A percentile compares a stretch with the other conserved stretches of the same genome.
Conservation (phyloP, 345 rosid genomes). For the Populus davidiana region DNA sequence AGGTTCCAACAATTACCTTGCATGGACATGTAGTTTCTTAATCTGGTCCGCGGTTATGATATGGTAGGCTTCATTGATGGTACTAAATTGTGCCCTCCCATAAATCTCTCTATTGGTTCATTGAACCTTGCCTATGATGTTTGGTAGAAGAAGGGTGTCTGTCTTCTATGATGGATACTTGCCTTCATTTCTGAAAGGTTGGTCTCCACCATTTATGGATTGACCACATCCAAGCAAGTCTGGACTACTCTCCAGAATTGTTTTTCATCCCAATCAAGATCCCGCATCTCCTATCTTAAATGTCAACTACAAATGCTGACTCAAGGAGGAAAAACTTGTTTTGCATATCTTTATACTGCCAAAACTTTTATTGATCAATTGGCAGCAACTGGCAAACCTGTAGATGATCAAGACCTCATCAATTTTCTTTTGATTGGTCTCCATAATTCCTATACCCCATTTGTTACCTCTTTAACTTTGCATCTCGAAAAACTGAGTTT, state of each 20-base stretch:
- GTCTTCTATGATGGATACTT: background rate
- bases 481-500: too few relatives aligned
- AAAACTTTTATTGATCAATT: too few relatives aligned
- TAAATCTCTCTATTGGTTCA: background rate
- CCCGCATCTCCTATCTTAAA: background rate
- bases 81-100: background rate
- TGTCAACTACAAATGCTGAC: too few relatives aligned
- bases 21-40: background rate
- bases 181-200: too few relatives aligned
- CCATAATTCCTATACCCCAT: background rate
- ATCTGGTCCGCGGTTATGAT: rapidly evolving
- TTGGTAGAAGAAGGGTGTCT: background rate
- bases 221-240: background rate
- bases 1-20: background rate
- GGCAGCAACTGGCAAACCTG: too few relatives aligned
- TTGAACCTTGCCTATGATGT: background rate
- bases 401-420: too few relatives aligned
- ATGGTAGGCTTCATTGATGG: background rate
- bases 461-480: background rate
- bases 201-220: background rate
- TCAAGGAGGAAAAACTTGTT: background rate
- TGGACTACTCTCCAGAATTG: background rate
- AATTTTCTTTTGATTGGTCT: too few relatives aligned
- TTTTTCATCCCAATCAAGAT: background rate
- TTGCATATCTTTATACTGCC: too few relatives aligned